Evolutionary conservation across 2,329 filamentous ascomycete species (phyloP), one percentile per base, ranked within the genome.

Genomic region (Fusarium verrucosum): DNA sequence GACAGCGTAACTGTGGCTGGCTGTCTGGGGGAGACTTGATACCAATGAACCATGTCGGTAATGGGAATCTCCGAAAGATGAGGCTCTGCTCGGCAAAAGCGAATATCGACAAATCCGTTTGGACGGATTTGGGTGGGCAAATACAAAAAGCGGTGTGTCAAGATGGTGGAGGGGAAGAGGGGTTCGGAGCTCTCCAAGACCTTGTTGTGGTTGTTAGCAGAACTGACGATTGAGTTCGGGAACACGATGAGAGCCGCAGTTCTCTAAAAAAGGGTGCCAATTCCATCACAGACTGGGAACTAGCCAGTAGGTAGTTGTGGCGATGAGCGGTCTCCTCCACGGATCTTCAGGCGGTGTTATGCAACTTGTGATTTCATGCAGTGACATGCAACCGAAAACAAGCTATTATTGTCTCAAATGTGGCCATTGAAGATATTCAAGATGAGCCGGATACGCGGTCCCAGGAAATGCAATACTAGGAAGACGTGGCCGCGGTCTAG

Each of bases 281-380:
- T 19, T 58, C 51, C 22, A 57, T 37, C 44, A 63, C 44, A 54
- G 36, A 26, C 30, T 25, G 38, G 41, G 30, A 41, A 41, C 13
- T 7, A n/a, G n/a, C 23, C 23, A 23, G 23, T 23, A 37, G 33
- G 52, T 32, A 49, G 47, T 23, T 41, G 42, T 45, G 30, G 32
- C 42, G 32, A 67, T 67, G 46, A 52, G 51, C 43, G 38, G 58
- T 49, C 57, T 38, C 37, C 25, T 50, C 43, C 19, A 51, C 50
- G 43, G 62, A 70, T 70, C 66, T 66, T 50, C 57, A 49, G 55
- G 56, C 55, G 60, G 62, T 61, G 60, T 44, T 61, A 71, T 70
- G 67, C 67, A 70, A 41, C 64, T 62, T 62, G 49, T 59, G 54
- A 70, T 71, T 70, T 68, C 65, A 61, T 70, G 69, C 69, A 71